Conservation (phyloP, 306 rosid species). For the Ceratonia siliqua region DNA sequence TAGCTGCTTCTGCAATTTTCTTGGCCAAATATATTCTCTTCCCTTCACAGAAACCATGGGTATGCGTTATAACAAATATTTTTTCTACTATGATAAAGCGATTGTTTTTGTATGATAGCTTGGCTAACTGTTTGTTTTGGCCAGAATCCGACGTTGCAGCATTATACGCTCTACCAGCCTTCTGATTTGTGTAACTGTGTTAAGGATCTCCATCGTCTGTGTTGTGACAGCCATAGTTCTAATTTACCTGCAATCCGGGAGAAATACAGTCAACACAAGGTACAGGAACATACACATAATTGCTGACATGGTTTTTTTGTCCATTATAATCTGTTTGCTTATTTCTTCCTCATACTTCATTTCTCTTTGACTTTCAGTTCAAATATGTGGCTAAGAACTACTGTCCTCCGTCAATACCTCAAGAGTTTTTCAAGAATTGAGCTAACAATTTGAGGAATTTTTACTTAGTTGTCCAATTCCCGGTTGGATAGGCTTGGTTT, state of each 20-base stretch:
- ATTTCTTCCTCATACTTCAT: not conserved
- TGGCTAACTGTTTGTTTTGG: slow-evolving; percentile 11
- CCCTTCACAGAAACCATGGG: slow-evolving; percentile 90
- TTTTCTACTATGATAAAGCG: not conserved
- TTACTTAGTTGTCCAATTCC: slow-evolving; percentile 40
- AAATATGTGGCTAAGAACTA: slow-evolving; percentile 82
- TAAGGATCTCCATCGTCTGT: slow-evolving; percentile 64
- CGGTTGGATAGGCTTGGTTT: slow-evolving; percentile 45
- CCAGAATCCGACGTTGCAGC: slow-evolving; percentile 68
- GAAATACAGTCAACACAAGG: slow-evolving; percentile 84
- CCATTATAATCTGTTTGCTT: not conserved
- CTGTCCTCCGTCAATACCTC: slow-evolving; percentile 70
- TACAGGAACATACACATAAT: slow-evolving; percentile 15
- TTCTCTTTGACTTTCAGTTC: slow-evolving; percentile 68
- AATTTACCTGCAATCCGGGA: slow-evolving; percentile 66
- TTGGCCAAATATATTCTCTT: slow-evolving; percentile 66
- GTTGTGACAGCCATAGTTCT: slow-evolving; percentile 42
- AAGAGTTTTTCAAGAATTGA: slow-evolving; percentile 61
- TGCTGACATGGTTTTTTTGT: not conserved
- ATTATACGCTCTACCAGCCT: slow-evolving; percentile 64
- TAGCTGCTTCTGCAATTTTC: slow-evolving; percentile 91
- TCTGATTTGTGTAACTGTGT: slow-evolving; percentile 72
- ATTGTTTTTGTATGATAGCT: not conserved
- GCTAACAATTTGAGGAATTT: slow-evolving; percentile 13
- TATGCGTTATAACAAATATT: slow-evolving; percentile 30